Conservation (phyloP, 75 land plant species). For the Isoetes taiwanensis region DNA sequence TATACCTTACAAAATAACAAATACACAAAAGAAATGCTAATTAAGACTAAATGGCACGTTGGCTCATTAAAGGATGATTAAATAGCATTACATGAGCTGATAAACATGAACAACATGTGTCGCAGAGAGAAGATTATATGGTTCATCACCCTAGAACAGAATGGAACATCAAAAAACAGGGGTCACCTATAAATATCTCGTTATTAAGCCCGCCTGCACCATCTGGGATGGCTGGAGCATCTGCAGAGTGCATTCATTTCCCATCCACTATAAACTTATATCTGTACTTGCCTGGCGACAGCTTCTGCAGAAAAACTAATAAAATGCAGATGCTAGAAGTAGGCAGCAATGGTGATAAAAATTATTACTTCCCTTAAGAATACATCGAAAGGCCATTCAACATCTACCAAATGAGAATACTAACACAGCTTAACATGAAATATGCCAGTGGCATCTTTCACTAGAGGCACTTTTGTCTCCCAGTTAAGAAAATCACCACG, state of each 20-base stretch:
- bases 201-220: constrained; percentile 24
- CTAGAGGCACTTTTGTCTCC: constrained; percentile 20
- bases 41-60: too few relatives aligned
- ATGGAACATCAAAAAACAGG: too few relatives aligned
- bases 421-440: constrained; percentile 22
- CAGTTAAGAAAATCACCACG: constrained; percentile 27
- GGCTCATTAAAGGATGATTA: too few relatives aligned
- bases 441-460: constrained; percentile 17
- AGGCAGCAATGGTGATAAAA: background rate
- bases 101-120: too few relatives aligned
- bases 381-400: background rate
- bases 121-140: too few relatives aligned
- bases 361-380: background rate
- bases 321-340: background rate
- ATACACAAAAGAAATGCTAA: too few relatives aligned
- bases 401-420: background rate
- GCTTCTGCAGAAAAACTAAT: constrained; percentile 16
- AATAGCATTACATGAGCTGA: too few relatives aligned
- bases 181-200: constrained; percentile 15
- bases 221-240: constrained; percentile 16
- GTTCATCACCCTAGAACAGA: too few relatives aligned
- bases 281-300: constrained; percentile 15
- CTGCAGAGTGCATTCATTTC: constrained; percentile 26
- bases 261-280: constrained; percentile 30
- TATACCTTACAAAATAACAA: too few relatives aligned